Evolutionary conservation across 2,329 filamentous ascomycete genomes (phyloP).

Genomic region (Diaporthe aspalathi): DNA sequence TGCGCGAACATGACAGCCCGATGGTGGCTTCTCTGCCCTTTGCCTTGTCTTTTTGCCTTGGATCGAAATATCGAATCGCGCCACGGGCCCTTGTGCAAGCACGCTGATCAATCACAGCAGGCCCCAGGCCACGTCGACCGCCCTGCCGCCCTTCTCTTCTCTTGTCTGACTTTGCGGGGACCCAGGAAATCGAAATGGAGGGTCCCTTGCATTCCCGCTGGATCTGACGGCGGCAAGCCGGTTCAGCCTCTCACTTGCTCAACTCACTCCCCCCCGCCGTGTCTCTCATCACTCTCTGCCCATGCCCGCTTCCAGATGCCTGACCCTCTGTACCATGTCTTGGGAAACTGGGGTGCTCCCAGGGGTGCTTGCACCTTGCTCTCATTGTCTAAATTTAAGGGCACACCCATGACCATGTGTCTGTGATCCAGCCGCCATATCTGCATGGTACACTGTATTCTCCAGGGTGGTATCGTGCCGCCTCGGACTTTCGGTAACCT

Average conservation of each 20-base stretch:
- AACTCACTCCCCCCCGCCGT: not conserved
- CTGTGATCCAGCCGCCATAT: not conserved
- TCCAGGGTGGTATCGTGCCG: not conserved
- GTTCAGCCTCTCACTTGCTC: constrained; percentile 3
- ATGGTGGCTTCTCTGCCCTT: constrained; percentile 3
- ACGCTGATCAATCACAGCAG: constrained; percentile 13
- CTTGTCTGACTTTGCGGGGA: constrained; percentile 20
- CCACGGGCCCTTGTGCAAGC: constrained; percentile 3
- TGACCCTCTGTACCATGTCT: not conserved
- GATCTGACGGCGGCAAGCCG: constrained; percentile 27
- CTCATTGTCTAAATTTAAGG: not conserved
- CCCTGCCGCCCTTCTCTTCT: not conserved
- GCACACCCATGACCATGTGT: constrained; percentile 11
- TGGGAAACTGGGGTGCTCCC: not conserved
- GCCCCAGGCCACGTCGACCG: not conserved
- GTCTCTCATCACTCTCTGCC: not conserved
- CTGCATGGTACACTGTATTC: constrained; percentile 1
- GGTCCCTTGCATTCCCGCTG: constrained; percentile 31
- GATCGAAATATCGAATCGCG: constrained; percentile 24
- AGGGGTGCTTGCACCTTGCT: not conserved
- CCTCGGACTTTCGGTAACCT: not conserved
- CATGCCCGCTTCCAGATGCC: constrained; percentile 7
- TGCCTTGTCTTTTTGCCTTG: not conserved
- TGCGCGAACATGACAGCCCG: constrained; percentile 16
- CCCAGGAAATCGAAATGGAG: constrained; percentile 13